A percentile compares a stretch with the other conserved stretches of the same genome.
Evolutionary conservation across 2,329 filamentous ascomycete species (phyloP).

Genomic region (Pseudogymnoascus sp.): DNA sequence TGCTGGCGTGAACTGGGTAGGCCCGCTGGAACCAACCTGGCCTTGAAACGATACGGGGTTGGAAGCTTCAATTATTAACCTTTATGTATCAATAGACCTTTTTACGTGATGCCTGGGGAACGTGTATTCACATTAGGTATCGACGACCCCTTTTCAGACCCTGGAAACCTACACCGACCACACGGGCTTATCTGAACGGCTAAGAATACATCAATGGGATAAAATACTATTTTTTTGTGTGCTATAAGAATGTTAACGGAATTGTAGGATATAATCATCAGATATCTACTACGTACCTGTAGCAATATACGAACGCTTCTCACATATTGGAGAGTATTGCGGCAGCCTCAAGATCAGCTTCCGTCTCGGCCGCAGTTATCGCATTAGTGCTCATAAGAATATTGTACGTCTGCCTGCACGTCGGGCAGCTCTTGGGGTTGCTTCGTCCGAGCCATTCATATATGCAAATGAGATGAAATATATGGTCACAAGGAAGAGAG

Average conservation of each 20-base stretch:
- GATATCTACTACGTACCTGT: not conserved
- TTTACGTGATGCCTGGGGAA: not conserved
- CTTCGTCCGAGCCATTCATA: not conserved
- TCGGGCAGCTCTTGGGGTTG: not conserved
- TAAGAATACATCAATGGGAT: not conserved
- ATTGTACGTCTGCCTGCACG: not conserved
- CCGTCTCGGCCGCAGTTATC: not conserved
- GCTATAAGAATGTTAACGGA: not conserved
- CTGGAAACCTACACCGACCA: not conserved
- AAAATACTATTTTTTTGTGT: not conserved
- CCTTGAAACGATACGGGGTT: not conserved
- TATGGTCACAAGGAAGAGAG: not conserved
- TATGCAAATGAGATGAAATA: not conserved
- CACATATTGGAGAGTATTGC: not conserved
- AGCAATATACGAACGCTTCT: not conserved
- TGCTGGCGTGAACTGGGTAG: slow-evolving; percentile 24
- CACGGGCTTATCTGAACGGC: no score
- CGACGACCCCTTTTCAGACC: no score
- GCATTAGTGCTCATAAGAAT: not conserved
- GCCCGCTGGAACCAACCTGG: slow-evolving; percentile 24
- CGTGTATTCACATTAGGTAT: not conserved
- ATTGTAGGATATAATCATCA: not conserved
- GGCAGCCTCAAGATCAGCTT: not conserved
- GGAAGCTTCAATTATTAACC: not conserved
- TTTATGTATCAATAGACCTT: not conserved